These are phyloP conservation scores for Beverwykella pulmonaria DNA, from an alignment of 495 filamentous ascomycete genomes.

Conservation along the genomic window DNA sequence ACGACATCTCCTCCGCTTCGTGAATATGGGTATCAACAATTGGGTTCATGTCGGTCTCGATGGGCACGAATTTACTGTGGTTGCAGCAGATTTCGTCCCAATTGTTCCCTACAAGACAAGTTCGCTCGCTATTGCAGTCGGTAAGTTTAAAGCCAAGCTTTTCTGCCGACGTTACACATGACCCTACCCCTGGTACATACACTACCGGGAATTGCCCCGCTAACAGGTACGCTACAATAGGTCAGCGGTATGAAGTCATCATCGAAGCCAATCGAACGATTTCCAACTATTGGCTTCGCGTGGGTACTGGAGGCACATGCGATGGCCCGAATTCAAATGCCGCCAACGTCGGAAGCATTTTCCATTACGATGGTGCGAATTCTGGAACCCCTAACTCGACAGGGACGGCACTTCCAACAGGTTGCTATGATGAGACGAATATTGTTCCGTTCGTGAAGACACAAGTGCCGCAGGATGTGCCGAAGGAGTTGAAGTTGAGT, in stretches of 20 bases:
- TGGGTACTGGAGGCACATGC: conserved; percentile 34
- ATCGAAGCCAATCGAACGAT: conserved; percentile 42
- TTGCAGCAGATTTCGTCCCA: conserved; percentile 47
- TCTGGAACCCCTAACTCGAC: conserved; percentile 35
- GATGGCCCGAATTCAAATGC: conserved; percentile 40
- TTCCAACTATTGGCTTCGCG: conserved; percentile 48
- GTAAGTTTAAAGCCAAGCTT: conserved; percentile 20
- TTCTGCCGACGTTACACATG: background rate
- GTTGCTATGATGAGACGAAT: conserved; percentile 41
- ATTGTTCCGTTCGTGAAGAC: conserved; percentile 41
- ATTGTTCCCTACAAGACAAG: conserved; percentile 41
- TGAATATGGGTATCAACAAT: conserved; percentile 44
- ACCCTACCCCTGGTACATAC: background rate
- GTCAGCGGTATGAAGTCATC: conserved; percentile 50
- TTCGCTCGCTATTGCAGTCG: conserved; percentile 41
- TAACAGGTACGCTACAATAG: conserved; percentile 16
- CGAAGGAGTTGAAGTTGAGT: conserved; percentile 24
- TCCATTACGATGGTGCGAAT: conserved; percentile 41
- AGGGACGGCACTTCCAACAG: conserved; percentile 22
- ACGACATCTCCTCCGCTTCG: conserved; percentile 45
- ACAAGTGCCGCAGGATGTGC: conserved; percentile 22
- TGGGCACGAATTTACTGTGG: conserved; percentile 43
- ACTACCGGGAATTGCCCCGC: background rate
- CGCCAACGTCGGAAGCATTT: conserved; percentile 40
- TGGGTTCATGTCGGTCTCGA: conserved; percentile 37